A percentile compares a stretch with the other conserved stretches of the same genome.
phyloP scores from a whole-genome alignment of 495 filamentous ascomycete genomes.

The Pseudevernia furfuracea region DNA sequence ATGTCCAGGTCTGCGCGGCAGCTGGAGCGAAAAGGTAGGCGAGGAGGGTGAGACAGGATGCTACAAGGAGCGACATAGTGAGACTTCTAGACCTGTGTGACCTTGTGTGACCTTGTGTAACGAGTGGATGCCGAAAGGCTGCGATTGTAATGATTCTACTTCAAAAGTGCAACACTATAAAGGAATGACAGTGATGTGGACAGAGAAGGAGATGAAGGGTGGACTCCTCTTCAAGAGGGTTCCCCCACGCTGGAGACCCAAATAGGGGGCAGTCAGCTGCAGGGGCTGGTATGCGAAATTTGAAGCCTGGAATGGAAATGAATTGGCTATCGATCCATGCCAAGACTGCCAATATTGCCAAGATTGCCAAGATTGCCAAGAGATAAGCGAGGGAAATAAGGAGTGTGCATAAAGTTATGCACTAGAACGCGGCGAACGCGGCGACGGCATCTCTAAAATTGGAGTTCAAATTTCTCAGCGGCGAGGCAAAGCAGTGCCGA shows the following conservation, averaged over 20 bases:
- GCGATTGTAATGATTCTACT: background rate
- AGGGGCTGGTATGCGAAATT: slow-evolving; percentile 7
- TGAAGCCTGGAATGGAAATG: slow-evolving; percentile 1
- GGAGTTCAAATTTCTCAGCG: no score
- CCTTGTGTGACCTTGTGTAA: background rate
- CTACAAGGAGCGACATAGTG: slow-evolving; percentile 9
- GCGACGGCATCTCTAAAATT: no score
- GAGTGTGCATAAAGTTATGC: background rate
- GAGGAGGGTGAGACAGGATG: slow-evolving; percentile 30
- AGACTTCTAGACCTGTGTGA: background rate
- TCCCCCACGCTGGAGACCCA: no score
- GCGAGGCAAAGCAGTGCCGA: no score
- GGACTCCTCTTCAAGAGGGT: background rate
- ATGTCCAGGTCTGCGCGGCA: slow-evolving; percentile 54
- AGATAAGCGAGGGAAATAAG: slow-evolving; percentile 15
- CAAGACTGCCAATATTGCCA: background rate
- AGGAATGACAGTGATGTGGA: slow-evolving; percentile 4
- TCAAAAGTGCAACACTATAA: background rate
- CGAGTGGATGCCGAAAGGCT: no score
- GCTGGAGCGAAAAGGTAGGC: slow-evolving; percentile 34
- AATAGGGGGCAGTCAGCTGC: background rate
- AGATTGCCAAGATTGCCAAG: slow-evolving; percentile 6
- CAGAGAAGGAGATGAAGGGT: background rate
- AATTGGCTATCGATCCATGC: slow-evolving; percentile 2
- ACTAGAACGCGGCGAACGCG: no score